A percentile compares a stretch with the other conserved stretches of the same genome.
phyloP scores from a whole-genome alignment of 2,329 filamentous ascomycete genomes.

The Fusarium hostae region DNA sequence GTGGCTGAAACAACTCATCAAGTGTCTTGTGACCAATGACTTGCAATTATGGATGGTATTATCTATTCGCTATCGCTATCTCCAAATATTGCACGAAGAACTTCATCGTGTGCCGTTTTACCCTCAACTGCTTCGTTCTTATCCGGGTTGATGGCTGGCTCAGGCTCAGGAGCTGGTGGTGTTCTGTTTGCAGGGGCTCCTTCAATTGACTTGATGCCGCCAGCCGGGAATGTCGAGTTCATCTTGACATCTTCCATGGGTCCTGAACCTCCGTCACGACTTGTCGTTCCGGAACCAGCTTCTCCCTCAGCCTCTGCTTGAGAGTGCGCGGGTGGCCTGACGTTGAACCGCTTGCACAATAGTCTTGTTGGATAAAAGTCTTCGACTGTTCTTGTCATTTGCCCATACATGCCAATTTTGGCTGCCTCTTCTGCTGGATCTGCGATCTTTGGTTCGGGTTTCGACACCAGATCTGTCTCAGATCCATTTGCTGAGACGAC shows the following conservation, averaged over 20 bases:
- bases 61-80: conserved; percentile 76
- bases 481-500: conserved; percentile 37
- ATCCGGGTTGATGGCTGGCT: conserved; percentile 68
- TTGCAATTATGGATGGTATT: conserved; percentile 1
- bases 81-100: conserved; percentile 94
- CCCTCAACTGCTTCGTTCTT: conserved; percentile 76
- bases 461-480: conserved; percentile 44
- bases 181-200: conserved; percentile 1
- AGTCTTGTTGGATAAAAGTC: conserved; percentile 85
- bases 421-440: conserved; percentile 90
- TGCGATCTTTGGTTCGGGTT: conserved; percentile 49
- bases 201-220: conserved; percentile 31
- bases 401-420: conserved; percentile 90
- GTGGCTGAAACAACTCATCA: background rate
- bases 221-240: conserved; percentile 1
- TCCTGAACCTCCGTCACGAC: conserved; percentile 6
- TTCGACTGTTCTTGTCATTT: conserved; percentile 78
- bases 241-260: conserved; percentile 26
- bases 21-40: background rate
- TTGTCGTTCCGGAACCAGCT: conserved; percentile 23
- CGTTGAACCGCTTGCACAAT: conserved; percentile 94
- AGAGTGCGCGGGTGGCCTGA: conserved; percentile 79
- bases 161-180: conserved; percentile 11
- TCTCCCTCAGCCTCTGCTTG: conserved; percentile 60
- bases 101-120: conserved; percentile 78